Evolutionary conservation across 768 basidiomycete species (phyloP).

Genomic region (Cystofilobasidium capitatum): DNA sequence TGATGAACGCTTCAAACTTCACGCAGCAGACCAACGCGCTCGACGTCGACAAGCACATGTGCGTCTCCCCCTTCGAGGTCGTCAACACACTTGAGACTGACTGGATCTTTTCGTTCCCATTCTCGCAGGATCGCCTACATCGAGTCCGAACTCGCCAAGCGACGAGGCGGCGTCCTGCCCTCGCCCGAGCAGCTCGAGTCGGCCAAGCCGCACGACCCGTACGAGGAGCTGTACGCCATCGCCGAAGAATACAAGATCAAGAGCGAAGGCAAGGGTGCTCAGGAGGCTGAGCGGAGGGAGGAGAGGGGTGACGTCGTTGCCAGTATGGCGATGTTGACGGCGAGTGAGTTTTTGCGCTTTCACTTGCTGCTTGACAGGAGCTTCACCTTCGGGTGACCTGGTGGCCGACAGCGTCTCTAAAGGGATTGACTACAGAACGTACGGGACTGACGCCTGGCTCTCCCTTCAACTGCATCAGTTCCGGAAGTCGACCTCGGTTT

Average conservation of each 20-base stretch:
- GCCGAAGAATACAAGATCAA: conserved; percentile 47
- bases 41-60: conserved; percentile 99
- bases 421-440: no score
- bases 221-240: conserved; percentile 66
- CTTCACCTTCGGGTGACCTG: no score
- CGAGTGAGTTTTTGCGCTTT: conserved; percentile 45
- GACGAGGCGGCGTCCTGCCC: conserved; percentile 46
- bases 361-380: no score
- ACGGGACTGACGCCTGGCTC: background rate
- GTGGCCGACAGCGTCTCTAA: no score
- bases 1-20: conserved; percentile 61
- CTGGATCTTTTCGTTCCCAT: background rate
- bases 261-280: conserved; percentile 28
- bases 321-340: conserved; percentile 88
- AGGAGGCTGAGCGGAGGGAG: conserved; percentile 40
- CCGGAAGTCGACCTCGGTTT: conserved; percentile 97
- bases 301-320: conserved; percentile 92
- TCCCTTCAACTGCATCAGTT: conserved; percentile 37
- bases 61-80: conserved; percentile 35
- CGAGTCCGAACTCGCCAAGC: conserved; percentile 78
- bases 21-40: conserved; percentile 92
- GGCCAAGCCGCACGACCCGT: conserved; percentile 51
- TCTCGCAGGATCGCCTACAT: conserved; percentile 86
- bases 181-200: conserved; percentile 42
- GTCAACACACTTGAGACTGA: background rate